Evolutionary conservation across 2,329 filamentous ascomycete genomes (phyloP), one percentile per base, ranked within the genome.

Genomic region (Polychaeton citri): DNA sequence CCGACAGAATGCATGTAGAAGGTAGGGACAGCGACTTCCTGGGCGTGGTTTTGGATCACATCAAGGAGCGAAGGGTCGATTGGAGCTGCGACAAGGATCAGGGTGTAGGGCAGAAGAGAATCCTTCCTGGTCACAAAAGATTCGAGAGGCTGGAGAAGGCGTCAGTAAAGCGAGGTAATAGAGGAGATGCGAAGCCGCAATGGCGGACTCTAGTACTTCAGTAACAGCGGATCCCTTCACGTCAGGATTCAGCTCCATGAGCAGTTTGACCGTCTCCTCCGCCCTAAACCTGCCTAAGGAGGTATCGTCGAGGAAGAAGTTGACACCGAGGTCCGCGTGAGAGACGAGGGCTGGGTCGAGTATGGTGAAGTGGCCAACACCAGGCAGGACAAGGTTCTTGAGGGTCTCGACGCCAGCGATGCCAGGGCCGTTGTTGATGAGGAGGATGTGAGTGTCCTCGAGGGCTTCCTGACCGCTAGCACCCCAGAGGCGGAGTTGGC

Each of bases 321-420:
- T 98, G 43, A 95, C 80, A 4, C 92, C 90, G 28, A 98, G 66
- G 51, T 98, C 90, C 30, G 76, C 69, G 47, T 93, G 79, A 1
- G 66, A 68, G n/a, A 98, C 87, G 2, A 71, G 58, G 1, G 76
- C 73, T 5, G 81, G 76, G 51, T 98, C 90, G 35, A 81, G 79
- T 42, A 98, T 93, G 1, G 84, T 92, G 57, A 95, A 98, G 18
- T 76, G 74, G 6, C 90, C 92, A 49, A 96, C 81, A 3, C 87
- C 84, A 38, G 90, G 90, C 6, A 98, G 66, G 3, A 98, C 83
- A n/a, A 98, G 74, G 55, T 98, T 98, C 69, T 98, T 98, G 42
- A 98, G 71, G 0, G 87, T 79, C 60, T 98, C 90, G 9, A 92
- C 72, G 10, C 87, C 90, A 21, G 86, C 82, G 2, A 86, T 82